Percentiles rank a stretch among this genome's conserved stretches.
Conservation (phyloP, 192 early-diverging fungal genomes). For the Umbelopsis sp. region DNA sequence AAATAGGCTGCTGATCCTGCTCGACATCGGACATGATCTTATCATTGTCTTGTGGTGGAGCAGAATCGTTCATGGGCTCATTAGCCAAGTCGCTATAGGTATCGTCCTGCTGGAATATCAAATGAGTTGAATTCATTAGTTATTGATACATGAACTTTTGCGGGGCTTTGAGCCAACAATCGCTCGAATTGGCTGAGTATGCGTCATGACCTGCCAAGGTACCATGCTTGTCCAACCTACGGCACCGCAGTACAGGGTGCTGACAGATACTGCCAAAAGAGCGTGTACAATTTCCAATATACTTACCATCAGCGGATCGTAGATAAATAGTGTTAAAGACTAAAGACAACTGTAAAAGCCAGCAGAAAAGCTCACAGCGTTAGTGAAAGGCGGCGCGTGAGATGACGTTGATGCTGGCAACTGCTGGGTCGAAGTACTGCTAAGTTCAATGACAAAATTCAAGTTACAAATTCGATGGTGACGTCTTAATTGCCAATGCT, state of each 20-base stretch:
- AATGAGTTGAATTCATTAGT: no score
- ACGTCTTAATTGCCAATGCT: background rate
- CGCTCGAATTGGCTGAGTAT: background rate
- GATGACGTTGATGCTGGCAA: constrained; percentile 12
- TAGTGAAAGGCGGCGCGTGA: constrained; percentile 18
- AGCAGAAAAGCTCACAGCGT: background rate
- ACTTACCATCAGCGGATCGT: constrained; percentile 19
- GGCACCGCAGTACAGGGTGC: background rate
- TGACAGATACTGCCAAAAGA: background rate
- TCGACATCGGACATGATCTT: constrained; percentile 21
- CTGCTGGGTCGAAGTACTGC: background rate
- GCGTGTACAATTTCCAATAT: background rate
- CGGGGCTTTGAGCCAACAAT: background rate
- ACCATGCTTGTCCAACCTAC: background rate
- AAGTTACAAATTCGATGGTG: background rate
- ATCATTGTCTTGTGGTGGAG: constrained; percentile 5
- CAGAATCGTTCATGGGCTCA: constrained; percentile 20
- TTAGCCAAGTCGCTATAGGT: constrained; percentile 17
- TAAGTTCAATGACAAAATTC: constrained; percentile 7
- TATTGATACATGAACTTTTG: no score
- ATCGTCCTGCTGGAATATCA: constrained; percentile 8
- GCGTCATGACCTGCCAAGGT: background rate
- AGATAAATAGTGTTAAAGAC: constrained; percentile 18
- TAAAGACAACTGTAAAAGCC: constrained; percentile 12
- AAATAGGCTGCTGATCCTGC: constrained; percentile 13